Conservation (phyloP, 2,329 filamentous ascomycete species). For the Bipolaris zeicola region DNA sequence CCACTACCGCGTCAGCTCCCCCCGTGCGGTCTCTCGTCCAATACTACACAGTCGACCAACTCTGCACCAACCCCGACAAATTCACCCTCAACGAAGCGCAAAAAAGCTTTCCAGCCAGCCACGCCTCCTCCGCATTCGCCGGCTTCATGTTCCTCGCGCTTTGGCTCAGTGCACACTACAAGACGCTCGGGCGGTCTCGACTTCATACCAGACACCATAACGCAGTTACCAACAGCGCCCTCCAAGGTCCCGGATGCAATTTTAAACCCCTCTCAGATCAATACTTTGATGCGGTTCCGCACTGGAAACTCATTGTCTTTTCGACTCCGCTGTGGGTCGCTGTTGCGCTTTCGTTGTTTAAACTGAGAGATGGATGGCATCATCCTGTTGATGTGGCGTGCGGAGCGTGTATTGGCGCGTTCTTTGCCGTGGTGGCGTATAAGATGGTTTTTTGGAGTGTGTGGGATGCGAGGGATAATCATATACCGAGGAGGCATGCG, state of each 20-base stretch:
- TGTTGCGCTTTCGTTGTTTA: slow-evolving; percentile 65
- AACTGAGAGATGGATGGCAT: slow-evolving; percentile 71
- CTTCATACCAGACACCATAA: background rate
- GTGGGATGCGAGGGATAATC: slow-evolving; percentile 25
- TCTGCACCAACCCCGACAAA: slow-evolving; percentile 23
- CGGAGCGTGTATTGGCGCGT: slow-evolving; percentile 65
- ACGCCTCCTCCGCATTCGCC: slow-evolving; percentile 39
- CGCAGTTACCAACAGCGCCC: no score
- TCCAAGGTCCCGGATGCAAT: no score
- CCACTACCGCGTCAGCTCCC: no score
- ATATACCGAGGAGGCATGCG: slow-evolving; percentile 16
- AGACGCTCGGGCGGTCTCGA: slow-evolving; percentile 19
- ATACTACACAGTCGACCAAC: slow-evolving; percentile 16
- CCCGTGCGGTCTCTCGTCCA: background rate
- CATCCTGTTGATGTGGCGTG: slow-evolving; percentile 72
- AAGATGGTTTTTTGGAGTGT: slow-evolving; percentile 61
- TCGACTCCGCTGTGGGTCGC: slow-evolving; percentile 68
- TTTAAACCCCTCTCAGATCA: background rate
- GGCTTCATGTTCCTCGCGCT: slow-evolving; percentile 40
- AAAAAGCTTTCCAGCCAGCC: slow-evolving; percentile 41
- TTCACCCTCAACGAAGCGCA: slow-evolving; percentile 30
- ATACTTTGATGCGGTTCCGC: slow-evolving; percentile 24
- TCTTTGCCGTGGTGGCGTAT: slow-evolving; percentile 67
- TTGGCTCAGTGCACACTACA: slow-evolving; percentile 37
- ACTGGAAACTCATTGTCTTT: slow-evolving; percentile 70